Percentiles rank a stretch among this genome's conserved stretches.
Conservation (phyloP, 768 basidiomycete genomes). For the Rhizopogon vulgaris region DNA sequence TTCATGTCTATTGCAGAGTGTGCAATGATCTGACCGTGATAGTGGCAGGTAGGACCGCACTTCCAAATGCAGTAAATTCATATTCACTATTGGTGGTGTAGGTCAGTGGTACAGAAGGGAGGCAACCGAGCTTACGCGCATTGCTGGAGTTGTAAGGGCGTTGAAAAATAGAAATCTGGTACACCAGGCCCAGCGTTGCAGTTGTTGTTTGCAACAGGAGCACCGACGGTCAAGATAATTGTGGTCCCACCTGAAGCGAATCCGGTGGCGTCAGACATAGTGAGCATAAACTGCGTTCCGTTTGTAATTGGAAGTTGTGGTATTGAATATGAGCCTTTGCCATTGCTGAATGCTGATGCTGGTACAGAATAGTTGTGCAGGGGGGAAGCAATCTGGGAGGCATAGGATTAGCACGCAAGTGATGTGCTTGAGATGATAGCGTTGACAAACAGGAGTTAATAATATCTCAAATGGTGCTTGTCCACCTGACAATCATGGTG, state of each 20-base stretch:
- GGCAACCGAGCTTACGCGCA: slow-evolving; percentile 41
- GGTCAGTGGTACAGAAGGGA: slow-evolving; percentile 2
- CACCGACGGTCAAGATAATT: slow-evolving; percentile 40
- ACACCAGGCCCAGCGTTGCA: slow-evolving; percentile 50
- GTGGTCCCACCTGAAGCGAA: slow-evolving; percentile 61
- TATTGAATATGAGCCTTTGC: slow-evolving; percentile 44
- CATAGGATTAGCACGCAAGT: background rate
- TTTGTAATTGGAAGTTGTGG: slow-evolving; percentile 36
- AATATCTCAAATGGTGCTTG: slow-evolving; percentile 42
- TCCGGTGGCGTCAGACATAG: slow-evolving; percentile 69
- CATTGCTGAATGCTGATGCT: slow-evolving; percentile 42
- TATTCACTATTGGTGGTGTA: slow-evolving; percentile 32
- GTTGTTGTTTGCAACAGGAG: slow-evolving; percentile 29
- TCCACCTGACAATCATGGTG: slow-evolving; percentile 38
- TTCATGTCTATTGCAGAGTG: background rate
- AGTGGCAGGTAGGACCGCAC: slow-evolving; percentile 47
- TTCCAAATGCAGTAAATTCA: slow-evolving; percentile 35
- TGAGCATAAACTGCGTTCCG: slow-evolving; percentile 39
- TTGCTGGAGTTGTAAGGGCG: slow-evolving; percentile 50
- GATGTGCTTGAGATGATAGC: slow-evolving; percentile 1
- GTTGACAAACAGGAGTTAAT: slow-evolving; percentile 42
- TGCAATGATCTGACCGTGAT: slow-evolving; percentile 34
- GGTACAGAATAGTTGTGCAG: slow-evolving; percentile 46
- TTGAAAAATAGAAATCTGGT: slow-evolving; percentile 39
- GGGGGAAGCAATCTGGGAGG: too few relatives aligned